phyloP scores from a whole-genome alignment of 2,329 filamentous ascomycete genomes.

The Apiospora aurea region DNA sequence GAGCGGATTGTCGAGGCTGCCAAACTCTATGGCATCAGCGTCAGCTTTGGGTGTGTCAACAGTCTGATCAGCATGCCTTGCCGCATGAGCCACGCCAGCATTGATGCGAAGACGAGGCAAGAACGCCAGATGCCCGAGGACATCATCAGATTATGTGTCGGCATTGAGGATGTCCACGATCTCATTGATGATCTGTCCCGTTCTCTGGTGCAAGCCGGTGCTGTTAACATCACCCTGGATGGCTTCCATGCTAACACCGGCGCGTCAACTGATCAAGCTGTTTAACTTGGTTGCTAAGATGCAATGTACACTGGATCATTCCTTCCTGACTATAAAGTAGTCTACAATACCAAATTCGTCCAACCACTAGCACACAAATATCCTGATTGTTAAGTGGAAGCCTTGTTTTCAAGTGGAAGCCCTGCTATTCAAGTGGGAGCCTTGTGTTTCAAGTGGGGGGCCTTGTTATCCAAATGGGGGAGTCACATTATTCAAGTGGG shows the following conservation, averaged over 20 bases:
- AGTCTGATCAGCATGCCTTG: constrained; percentile 99
- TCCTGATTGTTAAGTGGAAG: not conserved
- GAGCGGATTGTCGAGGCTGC: constrained; percentile 95
- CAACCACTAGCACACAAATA: not conserved
- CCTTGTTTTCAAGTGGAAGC: too few relatives aligned
- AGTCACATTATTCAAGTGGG: not conserved
- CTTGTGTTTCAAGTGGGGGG: not conserved
- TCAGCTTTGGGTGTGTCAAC: constrained; percentile 98
- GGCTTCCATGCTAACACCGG: constrained; percentile 67
- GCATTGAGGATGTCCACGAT: constrained; percentile 92
- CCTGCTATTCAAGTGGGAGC: too few relatives aligned
- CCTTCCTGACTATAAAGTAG: not conserved
- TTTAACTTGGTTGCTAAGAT: not conserved
- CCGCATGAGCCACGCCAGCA: constrained; percentile 98
- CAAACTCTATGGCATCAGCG: constrained; percentile 91
- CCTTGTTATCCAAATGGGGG: not conserved
- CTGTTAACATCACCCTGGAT: constrained; percentile 84
- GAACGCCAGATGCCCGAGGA: constrained; percentile 96
- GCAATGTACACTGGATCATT: not conserved
- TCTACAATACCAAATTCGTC: not conserved
- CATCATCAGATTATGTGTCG: constrained; percentile 92
- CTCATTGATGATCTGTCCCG: constrained; percentile 90
- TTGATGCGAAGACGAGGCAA: constrained; percentile 89
- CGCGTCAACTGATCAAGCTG: not conserved
- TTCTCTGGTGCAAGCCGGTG: constrained; percentile 92